Base-by-base conservation (phyloP, 139 green algal genomes). In the Bryopsis sp. region DNA sequence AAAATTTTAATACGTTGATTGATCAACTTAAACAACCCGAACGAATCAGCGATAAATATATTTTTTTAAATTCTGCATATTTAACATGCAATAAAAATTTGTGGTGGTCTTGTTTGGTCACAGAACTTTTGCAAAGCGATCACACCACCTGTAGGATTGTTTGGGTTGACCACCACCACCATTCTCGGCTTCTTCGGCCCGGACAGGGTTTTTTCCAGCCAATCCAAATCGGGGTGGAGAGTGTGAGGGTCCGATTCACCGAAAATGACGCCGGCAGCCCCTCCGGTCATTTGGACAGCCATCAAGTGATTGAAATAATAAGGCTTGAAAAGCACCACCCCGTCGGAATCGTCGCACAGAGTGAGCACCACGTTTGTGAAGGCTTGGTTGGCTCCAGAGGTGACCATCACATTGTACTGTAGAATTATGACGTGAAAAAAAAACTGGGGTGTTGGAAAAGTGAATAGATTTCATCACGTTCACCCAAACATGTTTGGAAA, bases 261-360 rank as follows among this genome's bases (percentile, higher is more conserved):
- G 50, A 76, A 74, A 33, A 84, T 66, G 8, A 93, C 65, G 2
- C 67, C 65, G 2, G 60, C 58, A 4, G 54, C 71, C 34, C 79
- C 74, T 22, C 82, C 83, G 7, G 78, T 84, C 85, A 90, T 91
- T 50, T 85, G 77, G 2, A 84, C 50, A 4, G 84, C 81, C 91
- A 96, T 96, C 11, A 87, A 75, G 74, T 97, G 89, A 76, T 98
- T 97, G 82, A 97, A 98, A 80, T 97, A 98, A 76, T 91, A 96
- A 6, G 92, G 92, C 48, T 48, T 77, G 76, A 97, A 97, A 29
- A 98, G 81, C 26, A 91, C 91, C 2, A 85, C 81, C 0, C 65
- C 28, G 72, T 95, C 85, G 6, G 48, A 24, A 1, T 71, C 62
- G 48, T 97, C 92, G 24, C 78, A 74, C 39, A 96, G 74, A 0